phyloP scores from a whole-genome alignment of 805 yeast species.

The Candida sphagnicola region DNA sequence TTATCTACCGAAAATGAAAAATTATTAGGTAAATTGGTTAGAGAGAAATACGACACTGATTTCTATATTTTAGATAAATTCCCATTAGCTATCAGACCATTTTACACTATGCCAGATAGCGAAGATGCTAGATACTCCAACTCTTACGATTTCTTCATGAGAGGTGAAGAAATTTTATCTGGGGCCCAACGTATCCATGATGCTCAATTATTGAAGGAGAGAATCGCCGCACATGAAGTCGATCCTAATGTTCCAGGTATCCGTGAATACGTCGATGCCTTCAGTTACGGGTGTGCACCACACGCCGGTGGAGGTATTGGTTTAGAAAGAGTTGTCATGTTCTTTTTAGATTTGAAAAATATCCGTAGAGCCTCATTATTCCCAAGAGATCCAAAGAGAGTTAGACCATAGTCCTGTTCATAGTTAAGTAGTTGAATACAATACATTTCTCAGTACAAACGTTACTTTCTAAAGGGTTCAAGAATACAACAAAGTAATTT shows the following conservation, averaged over 20 bases:
- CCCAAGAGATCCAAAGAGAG: slow-evolving; percentile 98
- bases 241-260: slow-evolving; percentile 80
- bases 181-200: slow-evolving; percentile 99
- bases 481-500: too few relatives aligned
- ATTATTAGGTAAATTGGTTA: slow-evolving; percentile 83
- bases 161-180: slow-evolving; percentile 98
- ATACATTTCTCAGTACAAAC: too few relatives aligned
- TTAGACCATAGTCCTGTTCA: slow-evolving; percentile 85
- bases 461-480: too few relatives aligned
- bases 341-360: slow-evolving; percentile 93
- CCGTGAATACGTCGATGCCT: slow-evolving; percentile 88
- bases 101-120: slow-evolving; percentile 98
- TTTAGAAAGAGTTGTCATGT: slow-evolving; percentile 97
- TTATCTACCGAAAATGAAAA: slow-evolving; percentile 93
- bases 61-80: slow-evolving; percentile 97
- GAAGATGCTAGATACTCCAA: slow-evolving; percentile 89
- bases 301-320: slow-evolving; percentile 99
- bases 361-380: slow-evolving; percentile 97
- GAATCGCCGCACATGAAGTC: slow-evolving; percentile 81
- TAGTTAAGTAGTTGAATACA: too few relatives aligned
- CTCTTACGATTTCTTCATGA: slow-evolving; percentile 99
- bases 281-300: slow-evolving; percentile 93
- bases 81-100: slow-evolving; percentile 96
- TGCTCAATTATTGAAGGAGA: slow-evolving; percentile 71
- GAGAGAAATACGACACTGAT: slow-evolving; percentile 94